phyloP scores from a whole-genome alignment of 805 yeast species.

The Candida tallmaniae region DNA sequence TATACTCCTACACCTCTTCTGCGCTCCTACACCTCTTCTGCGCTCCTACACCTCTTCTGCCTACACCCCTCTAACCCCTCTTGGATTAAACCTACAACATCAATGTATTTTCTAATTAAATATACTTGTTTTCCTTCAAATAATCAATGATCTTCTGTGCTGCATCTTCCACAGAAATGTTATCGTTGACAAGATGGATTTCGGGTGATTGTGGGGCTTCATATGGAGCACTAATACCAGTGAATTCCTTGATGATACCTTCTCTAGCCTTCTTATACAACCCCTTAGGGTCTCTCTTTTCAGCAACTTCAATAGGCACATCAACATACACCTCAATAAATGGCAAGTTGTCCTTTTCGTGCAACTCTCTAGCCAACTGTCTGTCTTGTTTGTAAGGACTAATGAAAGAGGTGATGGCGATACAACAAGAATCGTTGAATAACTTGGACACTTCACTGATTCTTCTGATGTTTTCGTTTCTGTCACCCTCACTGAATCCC shows the following conservation, averaged over 20 bases:
- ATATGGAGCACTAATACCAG: conserved; percentile 94
- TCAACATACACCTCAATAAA: conserved; percentile 90
- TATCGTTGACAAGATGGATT: conserved; percentile 65
- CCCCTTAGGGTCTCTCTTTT: conserved; percentile 96
- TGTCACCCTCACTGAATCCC: conserved; percentile 86
- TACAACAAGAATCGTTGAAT: conserved; percentile 87
- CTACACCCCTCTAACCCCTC: too few species aligned
- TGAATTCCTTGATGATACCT: conserved; percentile 89
- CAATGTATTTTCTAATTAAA: conserved; percentile 12
- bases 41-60: too few species aligned
- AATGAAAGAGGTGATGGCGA: conserved; percentile 87
- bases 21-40: too few species aligned
- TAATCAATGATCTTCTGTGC: conserved; percentile 70
- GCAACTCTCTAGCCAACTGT: conserved; percentile 79
- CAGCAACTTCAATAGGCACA: conserved; percentile 92
- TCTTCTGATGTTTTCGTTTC: conserved; percentile 93
- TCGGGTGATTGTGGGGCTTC: conserved; percentile 89
- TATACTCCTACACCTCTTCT: too few species aligned
- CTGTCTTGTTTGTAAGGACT: conserved; percentile 88
- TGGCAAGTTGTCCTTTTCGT: conserved; percentile 67
- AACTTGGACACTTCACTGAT: conserved; percentile 91
- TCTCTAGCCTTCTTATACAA: conserved; percentile 94
- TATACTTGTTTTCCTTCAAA: conserved; percentile 47
- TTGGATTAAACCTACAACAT: background rate
- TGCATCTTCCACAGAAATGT: conserved; percentile 71